These are phyloP conservation scores for Nicotiana tomentosiformis DNA, from an alignment of 257 asterid species.

Conservation along the genomic window DNA sequence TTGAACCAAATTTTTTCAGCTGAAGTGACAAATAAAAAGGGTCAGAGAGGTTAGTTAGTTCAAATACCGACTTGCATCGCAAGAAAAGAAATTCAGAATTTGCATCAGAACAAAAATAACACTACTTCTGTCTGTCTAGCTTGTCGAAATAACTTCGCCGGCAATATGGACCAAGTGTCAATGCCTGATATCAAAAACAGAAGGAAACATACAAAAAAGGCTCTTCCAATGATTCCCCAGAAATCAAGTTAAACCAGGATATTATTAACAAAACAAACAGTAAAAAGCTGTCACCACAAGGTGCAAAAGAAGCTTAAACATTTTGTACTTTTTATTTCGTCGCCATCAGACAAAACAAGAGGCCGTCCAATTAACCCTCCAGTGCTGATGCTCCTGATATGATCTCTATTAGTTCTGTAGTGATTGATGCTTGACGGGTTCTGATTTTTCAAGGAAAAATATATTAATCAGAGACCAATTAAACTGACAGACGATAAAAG, in stretches of 20 bases:
- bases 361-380: constrained; percentile 36
- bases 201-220: neutral
- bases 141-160: neutral
- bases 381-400: constrained; percentile 94
- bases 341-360: constrained; percentile 22
- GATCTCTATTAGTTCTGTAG: constrained; percentile 81
- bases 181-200: neutral
- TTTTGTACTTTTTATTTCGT: constrained; percentile 36
- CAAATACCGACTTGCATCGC: neutral
- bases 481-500: neutral
- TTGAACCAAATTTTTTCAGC: neutral
- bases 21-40: neutral
- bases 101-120: neutral
- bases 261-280: neutral
- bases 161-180: neutral
- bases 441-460: constrained; percentile 24
- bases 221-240: neutral
- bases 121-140: no score
- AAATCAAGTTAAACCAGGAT: neutral
- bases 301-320: neutral
- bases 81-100: neutral
- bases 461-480: neutral
- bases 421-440: constrained; percentile 95
- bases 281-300: neutral
- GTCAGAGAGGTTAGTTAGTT: neutral